Evolutionary conservation across 805 yeast genomes (phyloP), one percentile per base, ranked within the genome.

Genomic region (Myxozyma neotropica): DNA sequence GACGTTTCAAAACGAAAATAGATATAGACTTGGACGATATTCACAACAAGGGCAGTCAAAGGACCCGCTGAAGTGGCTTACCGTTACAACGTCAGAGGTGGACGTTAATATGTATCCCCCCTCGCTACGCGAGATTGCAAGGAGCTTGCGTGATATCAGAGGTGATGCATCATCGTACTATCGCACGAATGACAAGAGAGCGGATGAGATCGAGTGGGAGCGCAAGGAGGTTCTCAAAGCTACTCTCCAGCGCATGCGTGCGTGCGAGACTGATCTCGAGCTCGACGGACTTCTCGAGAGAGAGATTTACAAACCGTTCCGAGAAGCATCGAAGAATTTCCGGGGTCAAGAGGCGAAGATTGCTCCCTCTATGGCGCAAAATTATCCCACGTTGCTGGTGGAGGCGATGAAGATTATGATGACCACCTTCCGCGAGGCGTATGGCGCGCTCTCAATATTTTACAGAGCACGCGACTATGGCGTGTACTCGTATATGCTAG

Each of bases 371-470:
- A 51, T 42, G 15, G 48, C 60, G 21, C 40, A 33, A 42, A 61
- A 61, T 35, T 62, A 62, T 38, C 61, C 66, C n/a, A 27, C 51
- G n/a, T 46, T 62, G 45, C 39, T 62, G 50, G 15, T 27, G 7
- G 59, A 50, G 52, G 66, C 63, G 19, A 62, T 62, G 61, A 38
- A 36, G 43, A 35, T 56, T 13, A 31, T 59, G 58, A 26, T n/a
- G 10, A 23, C 21, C n/a, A 39, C 40, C 12, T 62, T 59, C 49
- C 42, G 49, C n/a, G 55, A 59, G n/a, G 57, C 64, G 42, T 43
- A 46, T 23, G 61, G 61, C 3, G 78, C 80, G 0, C 49, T 77
- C 6, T 58, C 75, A 2, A 56, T 78, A 35, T 77, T 78, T 65
- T 75, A 76, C 51, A 51, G 61, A 33, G 67, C 71, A 31, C 74